Conservation (phyloP, 2,329 filamentous ascomycete species). For the Claviceps capensis region DNA sequence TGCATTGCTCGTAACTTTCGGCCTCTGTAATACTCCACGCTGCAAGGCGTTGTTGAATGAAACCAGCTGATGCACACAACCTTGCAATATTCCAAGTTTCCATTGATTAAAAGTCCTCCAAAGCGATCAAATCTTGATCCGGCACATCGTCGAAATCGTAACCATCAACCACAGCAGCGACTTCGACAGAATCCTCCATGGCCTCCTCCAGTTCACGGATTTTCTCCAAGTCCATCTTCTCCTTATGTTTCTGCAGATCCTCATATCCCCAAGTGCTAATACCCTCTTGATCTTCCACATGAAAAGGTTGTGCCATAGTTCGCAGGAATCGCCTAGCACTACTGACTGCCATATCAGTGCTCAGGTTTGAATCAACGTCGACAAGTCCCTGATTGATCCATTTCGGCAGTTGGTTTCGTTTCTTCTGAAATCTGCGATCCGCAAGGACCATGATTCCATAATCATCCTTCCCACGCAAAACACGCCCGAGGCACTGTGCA, state of each 20-base stretch:
- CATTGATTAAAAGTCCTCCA: slow-evolving; percentile 21
- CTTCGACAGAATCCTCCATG: slow-evolving; percentile 14
- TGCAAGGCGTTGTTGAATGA: background rate
- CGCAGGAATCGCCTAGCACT: slow-evolving; percentile 79
- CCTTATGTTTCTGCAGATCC: slow-evolving; percentile 66
- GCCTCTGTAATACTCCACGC: background rate
- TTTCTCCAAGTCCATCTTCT: slow-evolving; percentile 55
- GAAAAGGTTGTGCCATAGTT: slow-evolving; percentile 86
- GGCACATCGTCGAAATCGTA: slow-evolving; percentile 39
- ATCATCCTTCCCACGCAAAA: slow-evolving; percentile 91
- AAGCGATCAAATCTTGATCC: slow-evolving; percentile 42
- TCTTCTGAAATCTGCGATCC: slow-evolving; percentile 86
- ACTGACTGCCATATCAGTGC: slow-evolving; percentile 88
- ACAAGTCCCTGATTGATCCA: slow-evolving; percentile 88
- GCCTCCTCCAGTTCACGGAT: slow-evolving; percentile 47
- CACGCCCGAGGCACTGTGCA: slow-evolving; percentile 88
- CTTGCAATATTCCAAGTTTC: background rate
- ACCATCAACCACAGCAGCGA: slow-evolving; percentile 18
- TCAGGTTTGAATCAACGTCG: slow-evolving; percentile 78
- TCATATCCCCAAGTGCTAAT: slow-evolving; percentile 82
- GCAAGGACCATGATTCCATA: slow-evolving; percentile 99
- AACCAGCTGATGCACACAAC: background rate
- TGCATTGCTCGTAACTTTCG: background rate
- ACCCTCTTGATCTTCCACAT: slow-evolving; percentile 70
- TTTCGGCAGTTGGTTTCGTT: slow-evolving; percentile 78